These are phyloP conservation scores for Aspergillus thermomutatus DNA, from an alignment of 2,329 filamentous ascomycete species.

Conservation along the genomic window DNA sequence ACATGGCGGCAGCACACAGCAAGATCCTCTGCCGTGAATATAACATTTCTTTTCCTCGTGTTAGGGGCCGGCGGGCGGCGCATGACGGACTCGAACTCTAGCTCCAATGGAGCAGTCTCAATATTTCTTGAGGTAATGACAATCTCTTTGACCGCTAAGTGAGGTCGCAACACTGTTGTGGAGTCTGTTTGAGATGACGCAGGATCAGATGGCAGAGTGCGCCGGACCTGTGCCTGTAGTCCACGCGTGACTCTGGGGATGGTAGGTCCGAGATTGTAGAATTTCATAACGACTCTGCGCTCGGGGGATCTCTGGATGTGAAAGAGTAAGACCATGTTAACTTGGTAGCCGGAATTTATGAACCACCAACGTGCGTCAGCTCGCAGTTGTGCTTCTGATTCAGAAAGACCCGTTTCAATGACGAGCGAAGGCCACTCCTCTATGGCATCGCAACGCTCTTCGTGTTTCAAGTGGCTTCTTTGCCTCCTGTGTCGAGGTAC, in stretches of 20 bases:
- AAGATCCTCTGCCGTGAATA: no score
- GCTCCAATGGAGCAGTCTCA: no score
- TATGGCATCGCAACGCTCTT: no score
- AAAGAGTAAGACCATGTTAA: conserved; percentile 3
- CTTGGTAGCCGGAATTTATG: conserved; percentile 1
- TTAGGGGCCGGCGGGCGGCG: no score
- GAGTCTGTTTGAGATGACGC: neutral
- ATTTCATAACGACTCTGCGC: neutral
- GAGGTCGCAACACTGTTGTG: neutral
- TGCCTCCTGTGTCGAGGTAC: no score
- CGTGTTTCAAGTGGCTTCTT: no score
- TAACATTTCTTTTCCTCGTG: no score
- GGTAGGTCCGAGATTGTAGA: neutral
- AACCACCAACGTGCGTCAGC: conserved; percentile 6
- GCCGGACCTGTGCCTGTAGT: neutral
- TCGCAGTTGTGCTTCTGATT: conserved; percentile 1
- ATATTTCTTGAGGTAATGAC: no score
- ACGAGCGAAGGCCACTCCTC: conserved; percentile 5
- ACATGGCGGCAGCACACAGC: no score
- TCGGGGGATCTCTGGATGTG: neutral
- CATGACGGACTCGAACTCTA: no score
- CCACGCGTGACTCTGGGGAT: neutral
- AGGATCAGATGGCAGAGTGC: neutral
- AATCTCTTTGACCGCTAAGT: neutral
- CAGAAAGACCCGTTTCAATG: conserved; percentile 4